Evolutionary conservation across 208 protist species (phyloP), one percentile per base, ranked within the genome.

Genomic region (Leishmania guyanensis): DNA sequence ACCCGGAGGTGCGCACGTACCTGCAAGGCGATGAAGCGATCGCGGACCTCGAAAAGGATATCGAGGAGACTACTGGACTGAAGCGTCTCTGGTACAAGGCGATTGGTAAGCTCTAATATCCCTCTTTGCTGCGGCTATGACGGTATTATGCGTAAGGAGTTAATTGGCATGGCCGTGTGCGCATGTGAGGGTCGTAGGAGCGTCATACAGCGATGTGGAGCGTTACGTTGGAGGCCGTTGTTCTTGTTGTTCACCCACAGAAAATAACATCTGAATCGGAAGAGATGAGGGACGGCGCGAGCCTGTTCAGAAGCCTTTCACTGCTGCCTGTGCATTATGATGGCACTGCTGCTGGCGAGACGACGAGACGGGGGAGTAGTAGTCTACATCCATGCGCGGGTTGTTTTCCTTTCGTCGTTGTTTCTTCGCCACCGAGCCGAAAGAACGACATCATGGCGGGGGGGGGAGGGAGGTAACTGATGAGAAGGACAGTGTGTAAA

Each of bases 41-140:
- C 29, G 75, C 77, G 0, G 83, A 77, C 5, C 60, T 86, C 17
- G 78, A 88, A 16, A 84, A 82, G 26, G 85, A 91, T 22, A 71
- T 91, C 6, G 90, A 95, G 51, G 87, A 93, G 51, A 80, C 93
- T 6, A 89, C 88, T 22, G 93, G 93, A 6, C 72, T 91, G 77
- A 81, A 81, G 54, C 84, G 91, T 2, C 80, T 93, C 75, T 97
- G 93, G 93, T 94, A 94, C 80, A 91, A 92, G 79, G 90, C 89
- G 16, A 97, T 97, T 65, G 93, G 93, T 9, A 97, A 94, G 84
- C 73, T 95, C 81, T 97, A 87, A 85, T 73, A 71, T 22, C 26
- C 69, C 43, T 51, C 10, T 51, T 65, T 46, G n/a, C 20, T n/a
- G 69, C 46, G 43, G 16, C 22, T 17, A 51, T 10, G 46, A 6